phyloP scores from a whole-genome alignment of 768 basidiomycete genomes.

The Hortiboletus flavorubellus region DNA sequence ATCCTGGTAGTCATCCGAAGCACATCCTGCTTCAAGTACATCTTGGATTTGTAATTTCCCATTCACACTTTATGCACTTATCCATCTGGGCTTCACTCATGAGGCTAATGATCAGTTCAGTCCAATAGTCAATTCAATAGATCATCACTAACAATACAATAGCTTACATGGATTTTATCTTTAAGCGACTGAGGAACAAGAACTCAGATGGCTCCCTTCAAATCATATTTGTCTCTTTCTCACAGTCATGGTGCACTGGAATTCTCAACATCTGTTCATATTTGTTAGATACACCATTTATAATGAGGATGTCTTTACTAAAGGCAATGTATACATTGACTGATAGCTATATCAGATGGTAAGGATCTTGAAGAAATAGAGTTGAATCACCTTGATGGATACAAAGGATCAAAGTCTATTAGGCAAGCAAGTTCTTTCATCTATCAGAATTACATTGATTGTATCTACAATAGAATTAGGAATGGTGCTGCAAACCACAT shows the following conservation, averaged over 20 bases:
- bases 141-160: not conserved
- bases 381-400: constrained; percentile 82
- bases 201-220: constrained; percentile 91
- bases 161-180: constrained; percentile 93
- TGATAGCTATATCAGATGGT: constrained; percentile 39
- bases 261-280: not conserved
- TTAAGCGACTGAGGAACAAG: constrained; percentile 74
- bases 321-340: not conserved
- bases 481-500: constrained; percentile 96
- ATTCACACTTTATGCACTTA: constrained; percentile 92
- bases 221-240: constrained; percentile 61
- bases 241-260: not conserved
- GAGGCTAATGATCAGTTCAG: constrained; percentile 83
- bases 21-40: constrained; percentile 40
- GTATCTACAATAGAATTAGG: constrained; percentile 55
- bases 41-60: constrained; percentile 96
- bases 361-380: constrained; percentile 85
- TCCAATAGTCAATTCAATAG: not conserved
- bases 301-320: constrained; percentile 39
- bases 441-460: constrained; percentile 1
- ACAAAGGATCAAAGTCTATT: constrained; percentile 82
- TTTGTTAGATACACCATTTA: constrained; percentile 76
- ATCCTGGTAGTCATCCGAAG: not conserved
- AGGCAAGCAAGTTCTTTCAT: constrained; percentile 35
- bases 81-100: constrained; percentile 89